Evolutionary conservation across 768 basidiomycete species (phyloP).

Genomic region (Lactarius vividus): DNA sequence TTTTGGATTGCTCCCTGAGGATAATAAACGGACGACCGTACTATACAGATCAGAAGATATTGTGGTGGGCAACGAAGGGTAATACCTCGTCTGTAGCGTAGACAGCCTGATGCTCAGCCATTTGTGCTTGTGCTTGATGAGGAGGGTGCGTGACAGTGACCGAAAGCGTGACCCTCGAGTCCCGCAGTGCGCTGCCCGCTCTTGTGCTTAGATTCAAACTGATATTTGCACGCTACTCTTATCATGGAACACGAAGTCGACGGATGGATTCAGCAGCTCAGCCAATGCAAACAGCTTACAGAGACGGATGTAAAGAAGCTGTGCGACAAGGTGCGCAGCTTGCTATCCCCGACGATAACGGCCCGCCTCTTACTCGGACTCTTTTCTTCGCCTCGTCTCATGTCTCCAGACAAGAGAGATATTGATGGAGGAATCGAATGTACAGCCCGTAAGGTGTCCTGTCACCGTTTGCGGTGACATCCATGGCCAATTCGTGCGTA

Average conservation of each 20-base stretch:
- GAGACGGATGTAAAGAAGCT: slow-evolving; percentile 96
- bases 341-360: slow-evolving; percentile 33
- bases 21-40: slow-evolving; percentile 98
- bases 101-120: slow-evolving; percentile 59
- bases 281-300: slow-evolving; percentile 94
- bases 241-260: slow-evolving; percentile 76
- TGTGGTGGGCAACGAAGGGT: neutral
- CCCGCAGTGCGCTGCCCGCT: slow-evolving; percentile 4
- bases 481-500: slow-evolving; percentile 98
- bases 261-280: slow-evolving; percentile 94
- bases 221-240: slow-evolving; percentile 20
- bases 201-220: slow-evolving; percentile 21
- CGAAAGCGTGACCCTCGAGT: slow-evolving; percentile 11
- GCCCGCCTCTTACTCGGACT: slow-evolving; percentile 28
- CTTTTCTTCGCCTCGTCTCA: slow-evolving; percentile 17
- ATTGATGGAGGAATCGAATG: slow-evolving; percentile 98
- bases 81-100: slow-evolving; percentile 84
- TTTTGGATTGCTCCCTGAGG: slow-evolving; percentile 88
- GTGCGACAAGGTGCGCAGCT: slow-evolving; percentile 88
- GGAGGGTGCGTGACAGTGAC: slow-evolving; percentile 19
- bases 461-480: slow-evolving; percentile 99
- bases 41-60: slow-evolving; percentile 39
- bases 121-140: slow-evolving; percentile 17
- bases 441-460: slow-evolving; percentile 96
- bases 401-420: slow-evolving; percentile 86